Conservation (phyloP, 2,329 filamentous ascomycete genomes). For the Elsinoe fawcettii region DNA sequence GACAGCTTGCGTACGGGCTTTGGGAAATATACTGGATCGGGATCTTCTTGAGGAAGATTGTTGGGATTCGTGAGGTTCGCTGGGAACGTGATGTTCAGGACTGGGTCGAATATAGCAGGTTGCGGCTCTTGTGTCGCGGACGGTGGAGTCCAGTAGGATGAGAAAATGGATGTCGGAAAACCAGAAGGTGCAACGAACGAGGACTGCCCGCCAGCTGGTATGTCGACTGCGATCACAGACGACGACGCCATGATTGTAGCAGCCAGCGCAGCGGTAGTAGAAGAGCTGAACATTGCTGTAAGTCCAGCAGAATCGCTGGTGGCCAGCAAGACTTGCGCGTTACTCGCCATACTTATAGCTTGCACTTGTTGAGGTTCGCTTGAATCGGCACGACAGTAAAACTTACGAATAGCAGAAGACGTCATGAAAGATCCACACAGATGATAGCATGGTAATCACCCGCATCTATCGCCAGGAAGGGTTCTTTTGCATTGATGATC, state of each 20-base stretch:
- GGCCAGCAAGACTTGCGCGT: neutral
- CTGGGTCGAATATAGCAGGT: slow-evolving; percentile 46
- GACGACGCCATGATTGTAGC: neutral
- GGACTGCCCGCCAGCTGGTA: slow-evolving; percentile 18
- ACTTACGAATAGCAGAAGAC: neutral
- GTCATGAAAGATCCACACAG: neutral
- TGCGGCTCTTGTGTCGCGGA: slow-evolving; percentile 45
- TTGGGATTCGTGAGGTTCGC: slow-evolving; percentile 48
- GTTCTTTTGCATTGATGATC: neutral
- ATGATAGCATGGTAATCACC: neutral
- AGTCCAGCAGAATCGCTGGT: neutral
- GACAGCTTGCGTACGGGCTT: slow-evolving; percentile 40
- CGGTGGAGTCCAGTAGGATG: slow-evolving; percentile 43
- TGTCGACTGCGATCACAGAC: neutral
- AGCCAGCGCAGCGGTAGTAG: neutral
- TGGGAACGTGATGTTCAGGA: slow-evolving; percentile 45
- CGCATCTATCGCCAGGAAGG: neutral
- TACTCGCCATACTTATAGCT: neutral
- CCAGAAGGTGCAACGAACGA: slow-evolving; percentile 39
- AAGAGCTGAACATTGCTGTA: neutral
- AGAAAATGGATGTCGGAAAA: slow-evolving; percentile 46
- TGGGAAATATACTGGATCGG: slow-evolving; percentile 47
- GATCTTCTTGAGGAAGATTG: slow-evolving; percentile 41
- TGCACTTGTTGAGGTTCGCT: neutral
- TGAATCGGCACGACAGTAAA: neutral